Percentiles rank a stretch among this genome's conserved stretches.
phyloP scores from a whole-genome alignment of 2,329 filamentous ascomycete genomes.

The Madurella fahalii region DNA sequence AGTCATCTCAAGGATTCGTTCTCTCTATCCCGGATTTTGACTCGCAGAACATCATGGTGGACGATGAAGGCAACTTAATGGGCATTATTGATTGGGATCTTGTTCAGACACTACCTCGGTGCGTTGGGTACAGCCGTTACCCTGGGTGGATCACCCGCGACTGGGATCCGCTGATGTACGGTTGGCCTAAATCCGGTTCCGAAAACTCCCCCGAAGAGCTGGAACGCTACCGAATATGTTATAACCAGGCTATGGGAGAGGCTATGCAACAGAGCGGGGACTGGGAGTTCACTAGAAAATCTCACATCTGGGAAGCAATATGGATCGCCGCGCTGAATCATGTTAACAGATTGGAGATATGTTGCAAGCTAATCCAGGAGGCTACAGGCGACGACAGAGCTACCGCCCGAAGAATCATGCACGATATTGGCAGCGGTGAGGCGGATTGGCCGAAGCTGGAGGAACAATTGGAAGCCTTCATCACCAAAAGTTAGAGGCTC shows the following conservation, averaged over 20 bases:
- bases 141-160: conserved; percentile 10
- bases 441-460: not conserved
- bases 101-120: conserved; percentile 36
- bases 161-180: conserved; percentile 11
- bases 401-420: conserved; percentile 1
- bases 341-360: conserved; percentile 3
- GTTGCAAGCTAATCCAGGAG: conserved; percentile 5
- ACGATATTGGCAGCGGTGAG: conserved; percentile 3
- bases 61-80: conserved; percentile 32
- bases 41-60: conserved; percentile 37
- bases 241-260: conserved; percentile 2
- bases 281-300: conserved; percentile 1
- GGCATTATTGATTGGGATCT: conserved; percentile 40
- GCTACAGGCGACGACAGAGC: not conserved
- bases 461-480: too few relatives aligned
- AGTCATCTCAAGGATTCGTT: conserved; percentile 9
- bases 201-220: conserved; percentile 1
- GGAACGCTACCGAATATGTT: conserved; percentile 4
- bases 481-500: too few relatives aligned
- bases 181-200: conserved; percentile 26
- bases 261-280: conserved; percentile 1
- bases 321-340: conserved; percentile 8
- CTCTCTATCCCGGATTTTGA: conserved; percentile 21
- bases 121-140: conserved; percentile 27
- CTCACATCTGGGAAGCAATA: conserved; percentile 6